A percentile compares a stretch with the other conserved stretches of the same genome.
These are phyloP conservation scores for Fusarium sp. DNA, from an alignment of 2,329 filamentous ascomycete species.

Conservation along the genomic window DNA sequence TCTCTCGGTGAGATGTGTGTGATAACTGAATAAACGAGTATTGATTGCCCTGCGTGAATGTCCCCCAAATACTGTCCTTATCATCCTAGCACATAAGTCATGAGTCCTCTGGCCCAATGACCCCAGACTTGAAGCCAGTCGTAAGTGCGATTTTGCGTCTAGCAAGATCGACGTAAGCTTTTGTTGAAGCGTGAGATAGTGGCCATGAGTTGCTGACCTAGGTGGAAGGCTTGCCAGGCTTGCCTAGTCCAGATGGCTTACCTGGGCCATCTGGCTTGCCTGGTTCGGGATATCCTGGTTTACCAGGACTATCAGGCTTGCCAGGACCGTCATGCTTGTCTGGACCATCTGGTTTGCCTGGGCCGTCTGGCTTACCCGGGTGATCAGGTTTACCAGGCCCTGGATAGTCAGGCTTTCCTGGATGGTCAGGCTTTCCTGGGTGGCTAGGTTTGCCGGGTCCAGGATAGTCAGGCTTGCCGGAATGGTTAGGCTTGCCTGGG, in stretches of 20 bases:
- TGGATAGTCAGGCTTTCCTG: background rate
- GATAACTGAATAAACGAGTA: background rate
- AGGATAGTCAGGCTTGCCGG: background rate
- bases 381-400: background rate
- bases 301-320: background rate
- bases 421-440: background rate
- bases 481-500: background rate
- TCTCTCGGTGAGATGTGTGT: background rate
- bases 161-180: background rate
- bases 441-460: background rate
- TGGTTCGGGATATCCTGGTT: background rate
- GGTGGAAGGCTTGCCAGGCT: background rate
- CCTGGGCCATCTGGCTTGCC: background rate
- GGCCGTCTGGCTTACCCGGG: background rate
- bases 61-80: background rate
- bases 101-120: background rate
- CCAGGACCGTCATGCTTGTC: fast-evolving
- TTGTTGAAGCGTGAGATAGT: background rate
- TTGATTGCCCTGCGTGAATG: background rate
- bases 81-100: background rate
- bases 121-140: background rate
- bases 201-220: background rate
- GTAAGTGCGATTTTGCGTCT: background rate
- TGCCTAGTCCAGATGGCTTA: background rate
- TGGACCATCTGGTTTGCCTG: background rate